Percentiles rank a stretch among this genome's conserved stretches.
phyloP scores from a whole-genome alignment of 2,329 filamentous ascomycete species.

The Cercospora sp. region DNA sequence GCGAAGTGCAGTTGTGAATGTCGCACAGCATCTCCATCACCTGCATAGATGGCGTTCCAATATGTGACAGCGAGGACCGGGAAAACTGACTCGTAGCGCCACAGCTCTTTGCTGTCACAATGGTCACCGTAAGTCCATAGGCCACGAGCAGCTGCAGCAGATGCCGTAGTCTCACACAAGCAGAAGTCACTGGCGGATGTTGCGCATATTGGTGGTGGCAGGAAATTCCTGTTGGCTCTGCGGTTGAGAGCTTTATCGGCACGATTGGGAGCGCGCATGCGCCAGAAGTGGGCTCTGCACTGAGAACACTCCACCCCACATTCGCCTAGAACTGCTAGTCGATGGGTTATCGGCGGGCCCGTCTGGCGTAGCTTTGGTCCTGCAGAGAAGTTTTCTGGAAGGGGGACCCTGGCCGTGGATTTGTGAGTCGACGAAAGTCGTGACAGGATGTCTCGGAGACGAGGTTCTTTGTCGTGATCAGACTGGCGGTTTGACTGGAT shows the following conservation, averaged over 20 bases:
- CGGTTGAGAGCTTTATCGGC: conserved; percentile 7
- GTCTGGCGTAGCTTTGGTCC: background rate
- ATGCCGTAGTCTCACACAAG: background rate
- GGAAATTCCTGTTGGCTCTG: conserved; percentile 1
- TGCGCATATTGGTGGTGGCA: background rate
- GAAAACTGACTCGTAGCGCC: background rate
- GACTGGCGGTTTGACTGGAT: background rate
- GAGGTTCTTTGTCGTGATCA: background rate
- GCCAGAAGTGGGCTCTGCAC: background rate
- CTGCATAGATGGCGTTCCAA: background rate
- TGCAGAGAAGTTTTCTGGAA: conserved; percentile 13
- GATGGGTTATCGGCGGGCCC: background rate
- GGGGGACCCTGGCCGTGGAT: background rate
- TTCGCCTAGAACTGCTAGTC: background rate
- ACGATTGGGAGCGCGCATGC: background rate
- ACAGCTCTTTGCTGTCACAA: background rate
- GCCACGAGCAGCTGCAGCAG: background rate
- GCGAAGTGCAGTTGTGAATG: background rate
- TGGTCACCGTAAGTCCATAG: background rate
- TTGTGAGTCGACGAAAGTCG: background rate
- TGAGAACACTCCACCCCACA: conserved; percentile 1
- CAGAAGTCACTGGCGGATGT: background rate
- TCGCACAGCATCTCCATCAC: background rate
- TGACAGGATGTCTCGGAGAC: background rate
- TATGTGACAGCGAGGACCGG: background rate